phyloP scores from a whole-genome alignment of 1,284 basidiomycete species.

The Mycena sp. region DNA sequence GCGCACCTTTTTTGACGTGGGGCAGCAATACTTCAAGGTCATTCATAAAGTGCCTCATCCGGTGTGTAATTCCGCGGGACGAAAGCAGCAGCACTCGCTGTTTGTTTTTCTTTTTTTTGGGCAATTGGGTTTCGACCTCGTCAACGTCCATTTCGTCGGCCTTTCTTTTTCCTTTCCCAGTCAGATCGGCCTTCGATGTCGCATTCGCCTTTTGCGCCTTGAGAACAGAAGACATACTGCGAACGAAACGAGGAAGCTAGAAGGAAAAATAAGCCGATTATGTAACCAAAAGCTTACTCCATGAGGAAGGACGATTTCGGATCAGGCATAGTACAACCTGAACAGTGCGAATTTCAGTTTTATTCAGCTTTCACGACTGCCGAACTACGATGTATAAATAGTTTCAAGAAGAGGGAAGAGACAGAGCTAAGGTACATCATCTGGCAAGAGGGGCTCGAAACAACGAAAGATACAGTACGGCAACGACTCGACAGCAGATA shows the following conservation, averaged over 20 bases:
- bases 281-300: too few relatives aligned
- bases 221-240: constrained; percentile 71
- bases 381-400: background rate
- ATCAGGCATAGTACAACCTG: too few relatives aligned
- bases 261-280: too few relatives aligned
- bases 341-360: too few relatives aligned
- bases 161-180: constrained; percentile 73
- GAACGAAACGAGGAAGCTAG: background rate
- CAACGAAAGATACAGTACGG: constrained; percentile 12
- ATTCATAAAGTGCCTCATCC: constrained; percentile 98
- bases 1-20: constrained; percentile 96
- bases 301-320: too few relatives aligned
- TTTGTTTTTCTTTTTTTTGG: constrained; percentile 80
- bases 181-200: constrained; percentile 49
- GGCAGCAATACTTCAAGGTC: constrained; percentile 93
- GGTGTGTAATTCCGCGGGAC: constrained; percentile 94
- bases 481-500: constrained; percentile 3
- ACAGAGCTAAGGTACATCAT: constrained; percentile 14
- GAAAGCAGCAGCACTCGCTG: constrained; percentile 92
- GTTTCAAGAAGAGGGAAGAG: constrained; percentile 18
- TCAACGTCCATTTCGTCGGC: constrained; percentile 70
- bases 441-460: constrained; percentile 2
- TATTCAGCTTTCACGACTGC: background rate
- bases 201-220: constrained; percentile 72
- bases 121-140: constrained; percentile 43